Evolutionary conservation across 352 stramenopile genomes (phyloP).

Genomic region (Pythium pyrilobum): DNA sequence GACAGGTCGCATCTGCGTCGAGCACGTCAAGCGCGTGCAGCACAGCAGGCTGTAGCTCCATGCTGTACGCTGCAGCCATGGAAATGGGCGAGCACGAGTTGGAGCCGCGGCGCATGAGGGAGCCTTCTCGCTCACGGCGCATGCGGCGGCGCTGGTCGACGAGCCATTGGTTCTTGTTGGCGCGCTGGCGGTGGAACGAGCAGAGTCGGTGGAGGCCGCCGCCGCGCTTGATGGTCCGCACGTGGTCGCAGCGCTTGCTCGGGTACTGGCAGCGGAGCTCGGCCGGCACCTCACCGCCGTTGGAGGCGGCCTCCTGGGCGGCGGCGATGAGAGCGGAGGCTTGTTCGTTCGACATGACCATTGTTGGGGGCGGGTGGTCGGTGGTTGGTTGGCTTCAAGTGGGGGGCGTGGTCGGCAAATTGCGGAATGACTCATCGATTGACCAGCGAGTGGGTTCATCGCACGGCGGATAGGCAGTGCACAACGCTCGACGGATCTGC

Average conservation of each 20-base stretch:
- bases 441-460: slow-evolving; percentile 3
- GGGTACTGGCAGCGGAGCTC: slow-evolving; percentile 6
- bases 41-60: not conserved
- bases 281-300: slow-evolving; percentile 3
- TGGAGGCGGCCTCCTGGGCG: slow-evolving; percentile 5
- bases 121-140: slow-evolving; percentile 6
- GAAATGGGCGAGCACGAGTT: not conserved
- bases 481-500: too few species aligned
- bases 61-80: not conserved
- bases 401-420: slow-evolving; percentile 3
- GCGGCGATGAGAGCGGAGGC: slow-evolving; percentile 5
- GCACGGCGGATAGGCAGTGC: not conserved
- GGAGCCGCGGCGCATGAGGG: not conserved
- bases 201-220: slow-evolving; percentile 14
- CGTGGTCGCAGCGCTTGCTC: slow-evolving; percentile 36
- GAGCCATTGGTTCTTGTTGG: slow-evolving; percentile 15
- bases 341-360: slow-evolving; percentile 12
- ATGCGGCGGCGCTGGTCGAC: slow-evolving; percentile 9
- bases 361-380: not conserved
- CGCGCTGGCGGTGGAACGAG: slow-evolving; percentile 5
- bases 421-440: slow-evolving; percentile 9
- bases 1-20: not conserved
- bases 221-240: slow-evolving; percentile 40
- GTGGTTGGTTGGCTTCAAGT: slow-evolving; percentile 4
- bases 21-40: not conserved